Conservation (phyloP, 2,329 filamentous ascomycete genomes). For the Sporothrix brunneoviolacea region DNA sequence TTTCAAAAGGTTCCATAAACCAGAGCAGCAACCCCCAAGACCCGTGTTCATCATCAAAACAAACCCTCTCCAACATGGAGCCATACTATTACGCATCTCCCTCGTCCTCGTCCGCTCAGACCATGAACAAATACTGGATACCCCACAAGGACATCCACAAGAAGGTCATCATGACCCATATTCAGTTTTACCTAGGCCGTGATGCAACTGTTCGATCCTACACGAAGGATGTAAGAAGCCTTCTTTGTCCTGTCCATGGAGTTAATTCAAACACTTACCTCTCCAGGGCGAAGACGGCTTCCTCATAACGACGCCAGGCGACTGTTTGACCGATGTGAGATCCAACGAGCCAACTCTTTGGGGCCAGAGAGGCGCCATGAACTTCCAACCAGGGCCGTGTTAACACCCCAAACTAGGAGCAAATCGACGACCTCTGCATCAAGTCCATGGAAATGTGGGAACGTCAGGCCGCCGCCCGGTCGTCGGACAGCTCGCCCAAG, state of each 20-base stretch:
- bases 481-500: slow-evolving; percentile 38
- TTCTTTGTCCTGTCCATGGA: too few relatives aligned
- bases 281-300: slow-evolving; percentile 53
- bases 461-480: slow-evolving; percentile 45
- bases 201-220: slow-evolving; percentile 51
- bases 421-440: slow-evolving; percentile 56
- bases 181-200: slow-evolving; percentile 53
- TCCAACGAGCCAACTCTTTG: neutral
- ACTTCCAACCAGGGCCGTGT: neutral
- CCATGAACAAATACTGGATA: slow-evolving; percentile 56
- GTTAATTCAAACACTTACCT: too few relatives aligned
- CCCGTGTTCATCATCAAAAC: neutral
- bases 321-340: slow-evolving; percentile 53
- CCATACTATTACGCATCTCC: neutral
- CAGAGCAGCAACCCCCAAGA: too few relatives aligned
- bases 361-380: neutral
- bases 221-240: slow-evolving; percentile 48
- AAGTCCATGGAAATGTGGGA: slow-evolving; percentile 55
- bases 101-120: slow-evolving; percentile 25
- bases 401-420: slow-evolving; percentile 39
- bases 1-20: too few relatives aligned
- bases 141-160: slow-evolving; percentile 53
- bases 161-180: slow-evolving; percentile 51
- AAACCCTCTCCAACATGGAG: too few relatives aligned
- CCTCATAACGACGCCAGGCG: slow-evolving; percentile 51